phyloP scores from a whole-genome alignment of 257 asterid species.

The Paulownia fortunei region DNA sequence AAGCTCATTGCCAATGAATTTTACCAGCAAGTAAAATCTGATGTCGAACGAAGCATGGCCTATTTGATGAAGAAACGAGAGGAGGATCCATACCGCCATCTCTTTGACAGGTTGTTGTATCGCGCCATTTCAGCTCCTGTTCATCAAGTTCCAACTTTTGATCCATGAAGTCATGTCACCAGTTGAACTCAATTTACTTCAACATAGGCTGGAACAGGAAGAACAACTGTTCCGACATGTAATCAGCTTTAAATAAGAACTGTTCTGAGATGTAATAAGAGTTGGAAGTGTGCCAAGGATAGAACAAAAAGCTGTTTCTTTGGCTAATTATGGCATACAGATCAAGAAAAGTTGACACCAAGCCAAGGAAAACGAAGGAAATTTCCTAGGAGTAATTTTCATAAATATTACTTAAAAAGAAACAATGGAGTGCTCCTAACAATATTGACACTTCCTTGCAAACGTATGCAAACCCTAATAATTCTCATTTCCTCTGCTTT shows the following conservation, averaged over 20 bases:
- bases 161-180: slow-evolving; percentile 30
- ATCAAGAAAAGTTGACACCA: no score
- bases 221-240: not conserved
- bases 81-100: slow-evolving; percentile 39
- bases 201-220: not conserved
- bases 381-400: no score
- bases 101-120: slow-evolving; percentile 36
- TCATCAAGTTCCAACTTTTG: slow-evolving; percentile 43
- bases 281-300: no score
- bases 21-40: slow-evolving; percentile 39
- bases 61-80: slow-evolving; percentile 46
- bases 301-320: no score
- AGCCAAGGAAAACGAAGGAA: no score
- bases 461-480: no score
- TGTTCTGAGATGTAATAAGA: no score
- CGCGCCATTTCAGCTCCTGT: slow-evolving; percentile 25
- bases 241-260: not conserved
- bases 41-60: slow-evolving; percentile 33
- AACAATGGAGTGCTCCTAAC: no score
- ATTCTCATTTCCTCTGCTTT: no score
- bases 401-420: no score
- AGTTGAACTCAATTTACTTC: not conserved
- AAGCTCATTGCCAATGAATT: slow-evolving; percentile 27
- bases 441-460: no score
- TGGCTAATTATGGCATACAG: no score